Evolutionary conservation across 1,284 basidiomycete genomes (phyloP).

Genomic region (Lentinus polychrous): DNA sequence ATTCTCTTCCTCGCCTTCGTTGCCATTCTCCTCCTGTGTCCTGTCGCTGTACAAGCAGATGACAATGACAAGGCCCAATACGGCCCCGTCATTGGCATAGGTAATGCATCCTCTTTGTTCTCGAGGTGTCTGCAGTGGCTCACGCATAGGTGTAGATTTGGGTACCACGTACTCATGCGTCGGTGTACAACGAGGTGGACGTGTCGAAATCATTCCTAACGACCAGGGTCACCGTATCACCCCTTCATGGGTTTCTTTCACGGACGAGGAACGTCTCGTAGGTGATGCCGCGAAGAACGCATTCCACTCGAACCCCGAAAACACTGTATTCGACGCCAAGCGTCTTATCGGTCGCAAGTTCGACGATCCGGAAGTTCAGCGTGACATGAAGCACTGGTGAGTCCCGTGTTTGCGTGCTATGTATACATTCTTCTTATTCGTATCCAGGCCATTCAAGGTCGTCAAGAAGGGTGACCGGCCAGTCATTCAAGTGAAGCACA

Average conservation of each 20-base stretch:
- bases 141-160: conserved; percentile 44
- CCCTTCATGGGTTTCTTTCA: conserved; percentile 91
- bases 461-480: conserved; percentile 83
- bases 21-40: conserved; percentile 57
- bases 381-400: conserved; percentile 80
- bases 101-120: conserved; percentile 38
- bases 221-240: conserved; percentile 98
- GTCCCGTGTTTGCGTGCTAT: conserved; percentile 10
- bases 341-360: conserved; percentile 91
- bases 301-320: conserved; percentile 80
- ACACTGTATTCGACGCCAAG: conserved; percentile 97
- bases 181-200: conserved; percentile 88
- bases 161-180: conserved; percentile 56
- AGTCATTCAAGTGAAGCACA: conserved; percentile 79
- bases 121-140: conserved; percentile 12
- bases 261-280: conserved; percentile 88
- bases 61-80: conserved; percentile 62
- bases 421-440: not conserved
- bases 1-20: conserved; percentile 58
- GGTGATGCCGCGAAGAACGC: conserved; percentile 79
- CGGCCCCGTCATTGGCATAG: conserved; percentile 94
- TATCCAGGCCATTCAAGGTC: conserved; percentile 67
- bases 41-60: conserved; percentile 43
- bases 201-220: conserved; percentile 95
- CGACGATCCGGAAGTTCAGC: conserved; percentile 72